Evolutionary conservation across 306 rosid species (phyloP).

Genomic region (Styphnolobium japonicum): DNA sequence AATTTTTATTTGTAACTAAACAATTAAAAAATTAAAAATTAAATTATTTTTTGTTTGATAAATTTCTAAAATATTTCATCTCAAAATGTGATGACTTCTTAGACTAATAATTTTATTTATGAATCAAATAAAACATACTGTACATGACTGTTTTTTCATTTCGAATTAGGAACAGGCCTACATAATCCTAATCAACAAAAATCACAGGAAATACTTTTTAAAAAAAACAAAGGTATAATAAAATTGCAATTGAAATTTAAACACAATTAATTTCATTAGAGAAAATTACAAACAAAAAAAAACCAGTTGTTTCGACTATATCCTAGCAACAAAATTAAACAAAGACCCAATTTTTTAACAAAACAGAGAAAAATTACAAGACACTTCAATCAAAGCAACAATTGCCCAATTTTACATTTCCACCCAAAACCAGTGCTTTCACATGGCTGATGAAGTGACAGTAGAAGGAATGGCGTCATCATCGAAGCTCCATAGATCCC

Average conservation of each 20-base stretch:
- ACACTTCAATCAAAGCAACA: neutral
- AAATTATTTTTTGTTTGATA: too few relatives aligned
- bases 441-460: neutral
- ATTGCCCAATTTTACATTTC: neutral
- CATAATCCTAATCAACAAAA: neutral
- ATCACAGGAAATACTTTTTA: too few relatives aligned
- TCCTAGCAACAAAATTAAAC: neutral
- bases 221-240: neutral
- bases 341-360: neutral
- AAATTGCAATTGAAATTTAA: neutral
- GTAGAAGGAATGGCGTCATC: slow-evolving; percentile 11
- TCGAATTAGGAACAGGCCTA: too few relatives aligned
- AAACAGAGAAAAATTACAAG: neutral
- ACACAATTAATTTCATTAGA: neutral
- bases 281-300: neutral
- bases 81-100: too few relatives aligned
- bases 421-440: neutral
- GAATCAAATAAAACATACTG: too few relatives aligned
- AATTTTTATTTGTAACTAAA: too few relatives aligned
- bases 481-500: slow-evolving; percentile 67
- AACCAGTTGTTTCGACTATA: too few relatives aligned
- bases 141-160: too few relatives aligned
- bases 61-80: too few relatives aligned
- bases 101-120: too few relatives aligned
- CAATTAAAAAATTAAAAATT: too few relatives aligned